Evolutionary conservation across 257 asterid genomes (phyloP).

Genomic region (Solanum stenotomum): DNA sequence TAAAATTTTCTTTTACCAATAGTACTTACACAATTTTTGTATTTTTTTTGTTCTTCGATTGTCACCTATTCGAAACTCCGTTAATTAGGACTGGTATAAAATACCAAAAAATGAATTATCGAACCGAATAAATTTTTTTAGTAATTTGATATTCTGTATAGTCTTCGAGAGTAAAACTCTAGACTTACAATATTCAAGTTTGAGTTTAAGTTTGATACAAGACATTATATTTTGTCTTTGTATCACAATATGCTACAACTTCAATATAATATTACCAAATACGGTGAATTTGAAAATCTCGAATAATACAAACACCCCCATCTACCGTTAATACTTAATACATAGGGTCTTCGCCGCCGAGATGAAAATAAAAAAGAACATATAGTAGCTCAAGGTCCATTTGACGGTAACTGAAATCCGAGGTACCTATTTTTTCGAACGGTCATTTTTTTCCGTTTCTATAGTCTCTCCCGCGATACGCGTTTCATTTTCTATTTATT

Average conservation of each 20-base stretch:
- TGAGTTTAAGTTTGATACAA: too few relatives aligned
- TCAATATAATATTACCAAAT: too few relatives aligned
- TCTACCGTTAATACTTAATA: too few relatives aligned
- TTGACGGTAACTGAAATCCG: background rate
- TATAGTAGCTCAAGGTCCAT: background rate
- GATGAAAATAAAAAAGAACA: background rate
- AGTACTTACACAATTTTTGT: background rate
- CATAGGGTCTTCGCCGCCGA: background rate
- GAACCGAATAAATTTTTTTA: accelerated
- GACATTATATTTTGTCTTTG: too few relatives aligned
- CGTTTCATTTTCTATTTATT: background rate
- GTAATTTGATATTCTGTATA: too few relatives aligned
- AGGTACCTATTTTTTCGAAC: background rate
- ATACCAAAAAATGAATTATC: too few relatives aligned
- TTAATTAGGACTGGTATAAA: background rate
- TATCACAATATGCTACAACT: too few relatives aligned
- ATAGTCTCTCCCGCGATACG: slow-evolving; percentile 10
- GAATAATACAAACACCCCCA: accelerated
- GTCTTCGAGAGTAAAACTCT: background rate
- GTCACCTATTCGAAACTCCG: too few relatives aligned
- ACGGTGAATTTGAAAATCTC: too few relatives aligned
- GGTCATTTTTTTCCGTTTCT: background rate
- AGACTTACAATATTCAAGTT: too few relatives aligned
- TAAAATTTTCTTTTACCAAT: background rate
- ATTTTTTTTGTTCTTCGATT: background rate